Evolutionary conservation across 2,329 filamentous ascomycete genomes (phyloP), one percentile per base, ranked within the genome.

Genomic region (Neurospora sp.): DNA sequence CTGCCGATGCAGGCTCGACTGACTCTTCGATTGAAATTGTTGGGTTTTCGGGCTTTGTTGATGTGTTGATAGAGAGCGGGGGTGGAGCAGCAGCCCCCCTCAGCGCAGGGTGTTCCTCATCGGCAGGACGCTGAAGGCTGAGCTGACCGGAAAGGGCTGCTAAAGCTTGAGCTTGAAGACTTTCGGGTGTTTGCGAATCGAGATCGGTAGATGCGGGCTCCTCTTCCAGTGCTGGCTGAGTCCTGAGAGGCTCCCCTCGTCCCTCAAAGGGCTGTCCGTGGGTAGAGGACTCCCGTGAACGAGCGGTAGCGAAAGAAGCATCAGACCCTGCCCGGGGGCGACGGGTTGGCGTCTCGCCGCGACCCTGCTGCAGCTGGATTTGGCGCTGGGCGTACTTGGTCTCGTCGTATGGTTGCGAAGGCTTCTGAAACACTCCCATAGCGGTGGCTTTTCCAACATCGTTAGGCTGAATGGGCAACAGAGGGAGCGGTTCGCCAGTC

Each of bases 391-490:
- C 87, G 76, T 92, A 97, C 76, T 92, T 91, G 23, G 90, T 88
- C 76, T 97, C 94, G 75, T 97, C 92, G 74, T 96, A 97, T 8
- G 89, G 87, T 67, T 90, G 87, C 1, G 83, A 81, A 1, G 93
- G 92, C 77, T 93, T 93, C 73, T 91, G 91, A 71, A 86, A 85
- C 33, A 86, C 81, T 23, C 83, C 83, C 75, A 84, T 80, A 0
- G 92, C 91, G 0, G 92, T 96, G 5, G 92, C 91, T 77, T 96
- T 97, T 68, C 91, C 92, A 66, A 88, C 84, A 74, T 97, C 94
- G 72, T 89, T 89, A 0, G 91, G 90, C 71, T 92, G 88, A 12
- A 96, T 85, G 8, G 89, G 80, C 15, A 96, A 83, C 0, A 86
- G 78, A 1, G 85, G 81, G 17, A 84, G 82, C 52, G 52, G 28